phyloP scores from a whole-genome alignment of 169 alveolate species.

The Plasmodium falciparum region DNA sequence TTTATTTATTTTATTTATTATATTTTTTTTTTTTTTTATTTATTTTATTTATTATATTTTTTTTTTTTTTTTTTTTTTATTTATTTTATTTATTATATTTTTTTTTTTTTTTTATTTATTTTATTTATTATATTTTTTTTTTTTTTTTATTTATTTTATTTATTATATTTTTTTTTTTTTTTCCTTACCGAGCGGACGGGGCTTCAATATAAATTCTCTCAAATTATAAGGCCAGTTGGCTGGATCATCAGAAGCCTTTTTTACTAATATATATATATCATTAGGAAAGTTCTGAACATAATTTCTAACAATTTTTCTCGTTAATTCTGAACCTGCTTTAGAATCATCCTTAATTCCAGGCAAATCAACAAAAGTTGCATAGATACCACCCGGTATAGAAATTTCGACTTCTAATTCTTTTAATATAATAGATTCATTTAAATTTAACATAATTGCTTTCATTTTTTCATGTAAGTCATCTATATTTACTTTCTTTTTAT shows the following conservation, averaged over 20 bases:
- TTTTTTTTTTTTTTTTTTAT: no score
- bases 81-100: no score
- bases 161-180: no score
- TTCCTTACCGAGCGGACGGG: conserved; percentile 82
- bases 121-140: no score
- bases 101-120: no score
- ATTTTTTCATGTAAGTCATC: conserved; percentile 88
- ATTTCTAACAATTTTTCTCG: conserved; percentile 89
- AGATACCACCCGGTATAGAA: conserved; percentile 89
- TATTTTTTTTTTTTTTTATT: no score
- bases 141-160: no score
- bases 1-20: no score
- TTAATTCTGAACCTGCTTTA: conserved; percentile 90
- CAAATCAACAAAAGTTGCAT: conserved; percentile 92
- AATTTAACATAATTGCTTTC: conserved; percentile 85
- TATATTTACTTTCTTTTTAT: conserved; percentile 77
- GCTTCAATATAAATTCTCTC: conserved; percentile 87
- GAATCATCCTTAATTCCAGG: conserved; percentile 94
- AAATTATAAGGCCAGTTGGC: conserved; percentile 93
- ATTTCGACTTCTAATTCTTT: conserved; percentile 90
- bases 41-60: no score
- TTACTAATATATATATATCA: conserved; percentile 90
- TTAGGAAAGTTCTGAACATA: conserved; percentile 91
- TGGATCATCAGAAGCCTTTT: conserved; percentile 92
- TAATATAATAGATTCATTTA: conserved; percentile 83